Evolutionary conservation across 2,329 filamentous ascomycete species (phyloP).

Genomic region (Neofusicoccum cordaticola): DNA sequence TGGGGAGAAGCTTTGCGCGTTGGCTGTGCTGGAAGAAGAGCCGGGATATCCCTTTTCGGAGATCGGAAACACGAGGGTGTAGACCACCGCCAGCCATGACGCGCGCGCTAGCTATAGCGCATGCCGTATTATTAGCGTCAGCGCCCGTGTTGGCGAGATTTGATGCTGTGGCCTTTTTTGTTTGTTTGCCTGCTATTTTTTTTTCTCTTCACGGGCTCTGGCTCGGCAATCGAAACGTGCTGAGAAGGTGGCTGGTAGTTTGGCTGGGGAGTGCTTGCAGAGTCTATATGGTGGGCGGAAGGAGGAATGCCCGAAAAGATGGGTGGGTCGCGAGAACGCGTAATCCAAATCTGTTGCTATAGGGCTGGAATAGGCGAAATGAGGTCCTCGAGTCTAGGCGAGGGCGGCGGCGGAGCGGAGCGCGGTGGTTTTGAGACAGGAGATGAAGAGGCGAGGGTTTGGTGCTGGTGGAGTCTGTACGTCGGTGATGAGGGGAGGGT

Average conservation of each 20-base stretch:
- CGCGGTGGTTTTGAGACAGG: background rate
- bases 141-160: background rate
- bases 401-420: background rate
- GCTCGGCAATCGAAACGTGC: background rate
- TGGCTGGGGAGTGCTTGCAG: background rate
- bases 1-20: background rate
- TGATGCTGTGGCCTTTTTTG: background rate
- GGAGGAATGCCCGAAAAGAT: background rate
- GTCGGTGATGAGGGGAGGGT: background rate
- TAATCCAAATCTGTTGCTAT: background rate
- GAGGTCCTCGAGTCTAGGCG: background rate
- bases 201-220: background rate
- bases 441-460: conserved; percentile 1
- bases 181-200: background rate
- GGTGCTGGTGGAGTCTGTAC: background rate
- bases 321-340: background rate
- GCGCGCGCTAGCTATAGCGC: background rate
- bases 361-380: conserved; percentile 15
- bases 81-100: no score
- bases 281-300: background rate
- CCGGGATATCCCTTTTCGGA: conserved; percentile 3
- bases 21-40: background rate
- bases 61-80: background rate
- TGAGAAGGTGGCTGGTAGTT: background rate
- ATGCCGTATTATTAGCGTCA: background rate